These are phyloP conservation scores for Tremella fuciformis DNA, from an alignment of 768 basidiomycete genomes.

Conservation along the genomic window DNA sequence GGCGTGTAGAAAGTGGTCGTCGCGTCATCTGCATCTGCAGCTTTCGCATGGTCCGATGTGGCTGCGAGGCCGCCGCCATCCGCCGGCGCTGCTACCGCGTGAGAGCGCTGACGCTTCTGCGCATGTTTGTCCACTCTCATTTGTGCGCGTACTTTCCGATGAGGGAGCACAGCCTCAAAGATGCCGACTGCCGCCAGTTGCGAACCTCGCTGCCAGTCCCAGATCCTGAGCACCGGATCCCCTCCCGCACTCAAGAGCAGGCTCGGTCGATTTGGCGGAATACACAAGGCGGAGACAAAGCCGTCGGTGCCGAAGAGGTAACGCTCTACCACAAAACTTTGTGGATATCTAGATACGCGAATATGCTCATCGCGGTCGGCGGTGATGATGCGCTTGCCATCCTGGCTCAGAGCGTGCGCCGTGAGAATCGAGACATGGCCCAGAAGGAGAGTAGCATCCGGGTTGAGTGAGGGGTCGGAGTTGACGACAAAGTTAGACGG, in stretches of 20 bases:
- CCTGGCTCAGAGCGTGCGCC: constrained; percentile 63
- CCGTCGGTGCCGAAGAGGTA: constrained; percentile 76
- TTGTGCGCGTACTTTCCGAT: constrained; percentile 52
- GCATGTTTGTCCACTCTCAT: constrained; percentile 33
- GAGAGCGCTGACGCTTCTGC: constrained; percentile 11
- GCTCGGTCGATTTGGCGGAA: constrained; percentile 54
- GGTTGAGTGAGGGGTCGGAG: constrained; percentile 49
- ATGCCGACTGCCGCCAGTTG: constrained; percentile 60
- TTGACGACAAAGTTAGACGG: constrained; percentile 32
- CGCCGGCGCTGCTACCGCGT: neutral
- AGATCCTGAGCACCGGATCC: constrained; percentile 65
- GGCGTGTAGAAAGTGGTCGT: constrained; percentile 29
- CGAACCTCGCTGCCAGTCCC: constrained; percentile 55
- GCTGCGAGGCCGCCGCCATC: neutral
- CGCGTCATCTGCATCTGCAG: neutral
- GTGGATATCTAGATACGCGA: constrained; percentile 81
- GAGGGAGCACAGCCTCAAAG: constrained; percentile 51
- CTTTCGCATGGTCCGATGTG: neutral
- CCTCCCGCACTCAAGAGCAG: constrained; percentile 82
- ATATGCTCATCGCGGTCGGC: constrained; percentile 96
- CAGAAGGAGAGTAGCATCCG: constrained; percentile 49
- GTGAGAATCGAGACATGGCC: constrained; percentile 89
- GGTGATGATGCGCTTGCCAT: constrained; percentile 72
- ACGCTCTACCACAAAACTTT: constrained; percentile 78
- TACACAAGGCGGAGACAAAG: constrained; percentile 77